Base-by-base conservation (phyloP, 2,329 filamentous ascomycete species). In the Apiospora phragmitis region DNA sequence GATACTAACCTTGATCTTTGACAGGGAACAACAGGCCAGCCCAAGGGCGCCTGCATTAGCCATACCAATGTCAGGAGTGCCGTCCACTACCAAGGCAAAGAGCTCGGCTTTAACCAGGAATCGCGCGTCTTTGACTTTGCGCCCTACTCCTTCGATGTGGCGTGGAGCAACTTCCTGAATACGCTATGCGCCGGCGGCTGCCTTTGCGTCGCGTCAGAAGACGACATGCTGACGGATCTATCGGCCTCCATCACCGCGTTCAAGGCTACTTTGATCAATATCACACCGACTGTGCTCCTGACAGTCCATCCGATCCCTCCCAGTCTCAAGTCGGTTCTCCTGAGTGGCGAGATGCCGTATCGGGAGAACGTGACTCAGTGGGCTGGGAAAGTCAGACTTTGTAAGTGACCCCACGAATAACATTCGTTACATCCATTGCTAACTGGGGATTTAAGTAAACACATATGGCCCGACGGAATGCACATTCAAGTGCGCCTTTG, bases 141-240 rank as follows among this genome's bases (percentile, higher is more conserved):
- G 29, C 71, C 77, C 2, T 81, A 82, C 71, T 79, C 78, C 2
- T 83, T 83, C 41, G 82, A 84, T 70, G 80, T 79, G 65, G 78
- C 79, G 38, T 74, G 82, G 1, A 75, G 75, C 38, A 80, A 82
- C 55, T 80, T 82, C 70, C 79, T 81, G 62, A 79, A 77, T 9
- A 79, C 81, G 2, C 77, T 84, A 16, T 73, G 65, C 4, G 47
- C 49, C 11, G 71, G 72, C 21, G 73, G 69, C 16, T 72, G 70
- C 45, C 35, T 72, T 76, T 83, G 81, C 68, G 75, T 83, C 29
- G 79, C 81, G 3, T 81, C 80, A 0, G 80, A 82, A 24, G 75
- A 79, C 16, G 75, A 81, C 75, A 81, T 68, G 72, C 82, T 12
- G 72, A 76, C 6, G 76, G 75, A 35, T 77, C 75, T 41, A 42